These are phyloP conservation scores for Nemania sp. DNA, from an alignment of 2,329 filamentous ascomycete genomes.

Conservation along the genomic window DNA sequence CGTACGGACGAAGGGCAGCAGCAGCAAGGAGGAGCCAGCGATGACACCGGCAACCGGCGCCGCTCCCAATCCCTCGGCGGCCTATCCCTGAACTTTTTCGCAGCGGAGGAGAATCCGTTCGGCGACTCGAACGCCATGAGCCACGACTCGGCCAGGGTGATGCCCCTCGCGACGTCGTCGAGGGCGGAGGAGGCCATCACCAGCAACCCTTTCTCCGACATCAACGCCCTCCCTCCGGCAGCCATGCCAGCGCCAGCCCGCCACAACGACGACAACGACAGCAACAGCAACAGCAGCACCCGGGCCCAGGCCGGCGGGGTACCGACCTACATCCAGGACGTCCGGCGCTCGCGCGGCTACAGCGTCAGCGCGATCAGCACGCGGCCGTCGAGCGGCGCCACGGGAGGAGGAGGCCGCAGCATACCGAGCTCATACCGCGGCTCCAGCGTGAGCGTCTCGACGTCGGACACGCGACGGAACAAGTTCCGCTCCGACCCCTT, in stretches of 20 bases:
- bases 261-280: constrained; percentile 27
- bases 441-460: constrained; percentile 48
- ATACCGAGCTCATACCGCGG: constrained; percentile 50
- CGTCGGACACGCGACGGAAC: constrained; percentile 50
- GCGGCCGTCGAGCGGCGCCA: constrained; percentile 34
- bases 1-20: constrained; percentile 49
- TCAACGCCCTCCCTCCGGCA: constrained; percentile 47
- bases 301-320: constrained; percentile 29
- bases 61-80: constrained; percentile 42
- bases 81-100: constrained; percentile 46
- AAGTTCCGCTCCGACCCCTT: constrained; percentile 69
- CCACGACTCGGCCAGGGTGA: constrained; percentile 46
- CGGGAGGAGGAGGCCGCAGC: constrained; percentile 35
- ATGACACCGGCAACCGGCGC: constrained; percentile 30
- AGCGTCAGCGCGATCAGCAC: constrained; percentile 42
- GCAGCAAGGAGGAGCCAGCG: constrained; percentile 39
- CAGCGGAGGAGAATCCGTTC: constrained; percentile 53
- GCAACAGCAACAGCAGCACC: no score
- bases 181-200: constrained; percentile 35
- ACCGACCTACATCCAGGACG: constrained; percentile 52
- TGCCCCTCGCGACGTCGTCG: constrained; percentile 43
- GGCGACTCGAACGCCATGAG: constrained; percentile 51
- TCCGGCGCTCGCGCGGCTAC: constrained; percentile 55
- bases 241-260: constrained; percentile 29
- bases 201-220: constrained; percentile 55